Evolutionary conservation across 768 basidiomycete species (phyloP), one percentile per base, ranked within the genome.

Genomic region (Mycena sanguinolenta): DNA sequence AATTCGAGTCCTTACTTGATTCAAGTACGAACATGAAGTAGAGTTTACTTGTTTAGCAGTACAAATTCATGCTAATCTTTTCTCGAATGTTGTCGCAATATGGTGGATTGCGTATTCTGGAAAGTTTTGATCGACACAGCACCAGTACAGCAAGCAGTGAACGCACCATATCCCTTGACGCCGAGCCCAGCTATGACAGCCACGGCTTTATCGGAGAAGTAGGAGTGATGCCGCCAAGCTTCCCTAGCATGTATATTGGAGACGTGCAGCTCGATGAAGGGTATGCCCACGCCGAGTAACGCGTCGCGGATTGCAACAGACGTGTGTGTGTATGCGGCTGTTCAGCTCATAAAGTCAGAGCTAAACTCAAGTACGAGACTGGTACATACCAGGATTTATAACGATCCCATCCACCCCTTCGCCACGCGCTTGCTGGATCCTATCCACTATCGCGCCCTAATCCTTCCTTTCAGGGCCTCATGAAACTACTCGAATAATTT

Each of bases 311-410:
- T 76, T 1, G 75, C 75, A 14, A 75, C 67, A 7, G 71, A 73
- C 6, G 74, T 76, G 67, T 75, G 75, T 8, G 75, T 76, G 60
- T 73, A 76, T 19, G 75, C 75, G 27, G 70, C 75, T 75, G n/a
- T 23, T n/a, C 27, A 25, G 27, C 44, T 16, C 9, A 19, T 17
- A 28, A 36, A n/a, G n/a, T 12, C 13, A 10, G 27, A 62, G 13
- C 12, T 28, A 42, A 46, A 21, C 14, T 1, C 4, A 28, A 44
- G 4, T 0, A 59, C 16, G 17, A n/a, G 13, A 34, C n/a, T 2
- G 17, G 13, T 32, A 59, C 65, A 46, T 39, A 74, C 74, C 74
- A 19, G 75, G 61, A 58, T 76, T 76, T 17, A 76, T 75, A 7
- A 76, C 70, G 25, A 76, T 74, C 23, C 57, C 75, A n/a, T 73